A percentile compares a stretch with the other conserved stretches of the same genome.
Conservation (phyloP, 2,329 filamentous ascomycete species). For the Fusarium subtropicale region DNA sequence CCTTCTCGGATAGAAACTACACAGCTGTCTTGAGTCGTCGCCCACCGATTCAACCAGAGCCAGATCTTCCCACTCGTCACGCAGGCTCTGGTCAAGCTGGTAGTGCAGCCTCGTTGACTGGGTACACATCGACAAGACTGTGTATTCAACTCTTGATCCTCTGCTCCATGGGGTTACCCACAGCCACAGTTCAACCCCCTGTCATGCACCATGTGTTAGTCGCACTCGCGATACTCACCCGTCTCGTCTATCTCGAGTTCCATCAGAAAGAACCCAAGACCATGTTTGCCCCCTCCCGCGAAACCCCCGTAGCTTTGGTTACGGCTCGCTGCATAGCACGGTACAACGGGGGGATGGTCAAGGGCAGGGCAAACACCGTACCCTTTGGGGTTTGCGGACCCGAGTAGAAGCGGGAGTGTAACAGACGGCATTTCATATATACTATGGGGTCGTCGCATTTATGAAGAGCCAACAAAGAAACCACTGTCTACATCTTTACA, state of each 20-base stretch:
- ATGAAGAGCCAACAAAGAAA: not conserved
- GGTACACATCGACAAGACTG: not conserved
- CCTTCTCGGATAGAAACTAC: not conserved
- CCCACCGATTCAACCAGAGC: not conserved
- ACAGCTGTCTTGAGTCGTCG: not conserved
- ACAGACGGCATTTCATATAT: slow-evolving; percentile 25
- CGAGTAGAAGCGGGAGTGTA: slow-evolving; percentile 33
- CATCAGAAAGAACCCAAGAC: slow-evolving; percentile 25
- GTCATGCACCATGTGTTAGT: slow-evolving; percentile 19
- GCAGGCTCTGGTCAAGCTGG: not conserved
- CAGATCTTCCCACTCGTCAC: not conserved
- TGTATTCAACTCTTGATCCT: not conserved
- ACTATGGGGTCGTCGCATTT: not conserved
- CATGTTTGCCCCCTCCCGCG: slow-evolving; percentile 37
- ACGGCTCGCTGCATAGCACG: slow-evolving; percentile 34
- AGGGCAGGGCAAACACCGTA: slow-evolving; percentile 26
- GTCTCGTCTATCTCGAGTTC: slow-evolving; percentile 39
- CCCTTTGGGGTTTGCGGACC: slow-evolving; percentile 35
- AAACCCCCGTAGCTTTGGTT: slow-evolving; percentile 35
- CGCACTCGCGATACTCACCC: slow-evolving; percentile 39
- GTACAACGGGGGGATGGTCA: slow-evolving; percentile 27
- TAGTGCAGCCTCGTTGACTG: not conserved
- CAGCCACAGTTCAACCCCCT: not conserved
- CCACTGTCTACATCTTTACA: not conserved
- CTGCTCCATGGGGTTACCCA: not conserved